A percentile compares a stretch with the other conserved stretches of the same genome.
Evolutionary conservation across 2,329 filamentous ascomycete species (phyloP).

Genomic region (Claviceps sorghi): DNA sequence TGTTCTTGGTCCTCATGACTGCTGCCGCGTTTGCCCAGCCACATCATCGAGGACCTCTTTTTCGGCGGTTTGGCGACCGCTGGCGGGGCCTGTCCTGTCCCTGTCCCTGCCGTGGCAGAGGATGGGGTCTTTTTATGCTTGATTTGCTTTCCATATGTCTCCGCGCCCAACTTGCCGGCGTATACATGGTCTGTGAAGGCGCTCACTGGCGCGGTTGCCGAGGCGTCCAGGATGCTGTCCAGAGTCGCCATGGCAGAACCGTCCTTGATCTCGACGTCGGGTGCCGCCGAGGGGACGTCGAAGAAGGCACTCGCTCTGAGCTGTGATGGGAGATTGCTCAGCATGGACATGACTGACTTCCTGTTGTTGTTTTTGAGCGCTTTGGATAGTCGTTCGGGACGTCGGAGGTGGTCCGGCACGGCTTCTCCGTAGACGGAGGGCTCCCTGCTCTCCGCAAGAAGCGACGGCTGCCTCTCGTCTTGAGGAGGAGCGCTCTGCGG

Average conservation of each 20-base stretch:
- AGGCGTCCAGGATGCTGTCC: slow-evolving; percentile 83
- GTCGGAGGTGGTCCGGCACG: slow-evolving; percentile 14
- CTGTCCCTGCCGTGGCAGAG: slow-evolving; percentile 8
- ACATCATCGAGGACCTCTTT: slow-evolving; percentile 35
- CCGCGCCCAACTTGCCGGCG: slow-evolving; percentile 58
- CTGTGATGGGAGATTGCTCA: slow-evolving; percentile 53
- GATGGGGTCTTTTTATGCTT: slow-evolving; percentile 27
- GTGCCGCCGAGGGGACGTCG: slow-evolving; percentile 45
- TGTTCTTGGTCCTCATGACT: no score
- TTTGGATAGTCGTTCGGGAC: slow-evolving; percentile 20
- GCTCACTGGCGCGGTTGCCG: slow-evolving; percentile 70
- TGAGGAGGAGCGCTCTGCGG: slow-evolving; percentile 7
- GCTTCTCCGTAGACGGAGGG: slow-evolving; percentile 7
- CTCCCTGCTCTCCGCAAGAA: slow-evolving; percentile 6
- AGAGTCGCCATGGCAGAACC: slow-evolving; percentile 80
- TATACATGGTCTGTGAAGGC: slow-evolving; percentile 86
- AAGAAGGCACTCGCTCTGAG: slow-evolving; percentile 87
- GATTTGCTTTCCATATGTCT: slow-evolving; percentile 54
- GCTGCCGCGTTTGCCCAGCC: slow-evolving; percentile 25
- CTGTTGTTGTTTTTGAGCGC: slow-evolving; percentile 18
- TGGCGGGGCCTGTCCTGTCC: slow-evolving; percentile 11
- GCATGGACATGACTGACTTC: slow-evolving; percentile 18
- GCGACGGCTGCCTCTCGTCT: slow-evolving; percentile 1
- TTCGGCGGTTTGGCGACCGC: slow-evolving; percentile 21
- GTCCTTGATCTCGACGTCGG: slow-evolving; percentile 46